Conservation (phyloP, 129 eudicot species). For the Pulicaria dysenterica region DNA sequence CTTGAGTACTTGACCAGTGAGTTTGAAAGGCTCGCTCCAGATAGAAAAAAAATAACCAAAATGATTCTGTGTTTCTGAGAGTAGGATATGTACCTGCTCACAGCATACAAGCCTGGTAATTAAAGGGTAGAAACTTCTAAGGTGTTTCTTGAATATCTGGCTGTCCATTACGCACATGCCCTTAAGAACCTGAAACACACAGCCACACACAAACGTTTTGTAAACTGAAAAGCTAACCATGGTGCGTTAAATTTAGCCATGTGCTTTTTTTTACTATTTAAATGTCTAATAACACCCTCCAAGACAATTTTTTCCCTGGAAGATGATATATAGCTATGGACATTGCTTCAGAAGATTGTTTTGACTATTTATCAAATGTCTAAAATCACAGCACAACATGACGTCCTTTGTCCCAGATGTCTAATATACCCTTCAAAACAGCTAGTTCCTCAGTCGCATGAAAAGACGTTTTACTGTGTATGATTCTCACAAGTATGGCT, state of each 20-base stretch:
- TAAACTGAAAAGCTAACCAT: background rate
- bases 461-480: too few relatives aligned
- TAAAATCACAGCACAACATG: background rate
- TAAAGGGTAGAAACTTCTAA: constrained; percentile 84
- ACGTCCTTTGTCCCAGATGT: background rate
- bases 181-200: constrained; percentile 73
- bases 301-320: too few relatives aligned
- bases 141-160: constrained; percentile 75
- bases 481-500: too few relatives aligned
- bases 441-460: background rate
- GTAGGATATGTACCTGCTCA: constrained; percentile 77
- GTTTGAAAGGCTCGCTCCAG: too few relatives aligned
- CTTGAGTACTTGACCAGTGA: too few relatives aligned
- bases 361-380: background rate
- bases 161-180: constrained; percentile 88
- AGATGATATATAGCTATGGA: background rate
- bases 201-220: background rate
- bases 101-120: constrained; percentile 96
- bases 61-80: background rate
- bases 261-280: too few relatives aligned
- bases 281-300: too few relatives aligned
- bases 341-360: background rate
- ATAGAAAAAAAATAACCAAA: background rate
- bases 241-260: too few relatives aligned
- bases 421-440: constrained; percentile 20